Base-by-base conservation (phyloP, 208 protist species). In the Trypanosoma avium region DNA sequence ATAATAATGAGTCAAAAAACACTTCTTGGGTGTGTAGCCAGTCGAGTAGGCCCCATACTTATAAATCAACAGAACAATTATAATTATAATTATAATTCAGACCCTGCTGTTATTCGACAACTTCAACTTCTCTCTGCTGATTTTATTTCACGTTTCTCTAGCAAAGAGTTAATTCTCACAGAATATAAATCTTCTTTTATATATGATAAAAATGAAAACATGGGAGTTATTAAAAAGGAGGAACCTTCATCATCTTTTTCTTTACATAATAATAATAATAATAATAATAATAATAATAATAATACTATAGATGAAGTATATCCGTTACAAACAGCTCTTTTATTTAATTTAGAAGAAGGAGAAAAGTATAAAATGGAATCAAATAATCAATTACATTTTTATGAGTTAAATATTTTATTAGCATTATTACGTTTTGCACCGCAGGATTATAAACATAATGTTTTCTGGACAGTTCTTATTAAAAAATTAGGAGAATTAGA, bases 391-490 rank as follows among this genome's bases (percentile, higher is more conserved):
- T 46, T 22, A 27, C 67, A 73, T 53, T 5, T 73, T 15, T 66
- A 67, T 67, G 67, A 73, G 53, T 22, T 73, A 32, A 67, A 21
- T 56, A 32, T 66, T 27, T 67, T 73, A 47, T 42, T 58, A 19
- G 35, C 33, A 19, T 40, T 73, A 17, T 42, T 73, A 32, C 59
- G 52, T n/a, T 59, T 27, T 45, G 22, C 57, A 22, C 49, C 48
- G 3, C 22, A 42, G 32, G 24, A 61, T 38, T 73, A 67, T 40
- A 26, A 13, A 21, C 22, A 56, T 15, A 45, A 24, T 15, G 10
- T 56, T 10, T 61, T 67, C 40, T 73, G 67, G 67, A 48, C 32
- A 57, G 21, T 30, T 36, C 59, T 73, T 48, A 67, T 73, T 57
- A 48, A 61, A 27, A 62, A 63, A 48, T 21, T 73, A 50, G 59